Evolutionary conservation across 1,284 basidiomycete species (phyloP), one percentile per base, ranked within the genome.

Genomic region (Cutaneotrichosporon mucoides): DNA sequence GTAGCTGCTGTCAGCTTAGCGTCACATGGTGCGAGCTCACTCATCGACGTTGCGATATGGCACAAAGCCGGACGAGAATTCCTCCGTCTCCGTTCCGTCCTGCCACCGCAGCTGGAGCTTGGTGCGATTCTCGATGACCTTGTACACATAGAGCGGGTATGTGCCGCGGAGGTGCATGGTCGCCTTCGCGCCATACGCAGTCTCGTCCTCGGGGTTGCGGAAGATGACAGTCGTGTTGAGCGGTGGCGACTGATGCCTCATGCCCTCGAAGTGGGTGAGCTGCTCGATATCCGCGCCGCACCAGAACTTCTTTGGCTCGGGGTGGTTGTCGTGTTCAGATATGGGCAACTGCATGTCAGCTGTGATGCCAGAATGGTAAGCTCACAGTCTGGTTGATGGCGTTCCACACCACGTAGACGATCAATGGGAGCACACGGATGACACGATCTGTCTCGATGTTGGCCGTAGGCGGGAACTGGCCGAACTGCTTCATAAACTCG

Each of bases 61-160:
- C 41, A 94, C 85, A 40, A 94, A 79, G 12, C 85, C 82, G 16
- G 80, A 84, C 4, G 90, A 83, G 51, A 77, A 81, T 4, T 82
- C 84, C 68, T 88, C 85, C 6, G 76, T 77, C 58, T 76, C 80
- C 7, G 79, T 81, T 15, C 91, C 92, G 72, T 92, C 87, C 79
- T 96, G 93, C 93, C 93, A 97, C 13, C 93, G 74, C 36, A 96
- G 81, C n/a, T 83, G 82, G 36, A 90, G 80, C 10, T 77, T 81
- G 9, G 89, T 89, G 56, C 83, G 79, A 6, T 88, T 89, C 75
- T 89, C 85, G 45, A 81, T 82, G 48, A 95, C 86, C 33, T 83
- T 80, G 62, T 86, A 82, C 1, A 84, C 83, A 41, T 82, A 80
- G 16, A 88, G 82, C 43, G 79, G 73, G 44, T 88, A 56, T 5